A percentile compares a stretch with the other conserved stretches of the same genome.
Conservation (phyloP, 495 filamentous ascomycete genomes). For the Rusavskia elegans region DNA sequence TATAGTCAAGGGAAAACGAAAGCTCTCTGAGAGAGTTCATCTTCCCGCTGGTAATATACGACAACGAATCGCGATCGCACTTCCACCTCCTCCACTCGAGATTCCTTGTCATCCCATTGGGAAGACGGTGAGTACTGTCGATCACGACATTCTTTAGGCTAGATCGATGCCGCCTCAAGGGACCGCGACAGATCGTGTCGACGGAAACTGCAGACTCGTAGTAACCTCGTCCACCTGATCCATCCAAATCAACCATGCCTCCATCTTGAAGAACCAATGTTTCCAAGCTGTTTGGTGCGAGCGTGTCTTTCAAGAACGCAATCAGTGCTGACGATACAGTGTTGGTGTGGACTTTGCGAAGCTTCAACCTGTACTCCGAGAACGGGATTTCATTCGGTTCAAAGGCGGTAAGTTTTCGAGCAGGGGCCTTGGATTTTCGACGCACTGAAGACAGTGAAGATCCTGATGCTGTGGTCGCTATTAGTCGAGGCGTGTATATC, state of each 20-base stretch:
- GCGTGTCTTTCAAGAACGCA: slow-evolving; percentile 66
- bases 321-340: slow-evolving; percentile 63
- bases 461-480: slow-evolving; percentile 1
- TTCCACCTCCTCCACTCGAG: slow-evolving; percentile 56
- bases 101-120: slow-evolving; percentile 2
- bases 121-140: slow-evolving; percentile 39
- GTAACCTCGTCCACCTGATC: slow-evolving; percentile 2
- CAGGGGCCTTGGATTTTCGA: background rate
- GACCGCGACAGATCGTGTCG: slow-evolving; percentile 58
- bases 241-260: slow-evolving; percentile 9
- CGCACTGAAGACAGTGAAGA: slow-evolving; percentile 12
- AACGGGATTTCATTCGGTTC: background rate
- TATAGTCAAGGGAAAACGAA: slow-evolving; percentile 60
- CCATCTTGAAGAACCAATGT: slow-evolving; percentile 73
- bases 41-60: slow-evolving; percentile 66
- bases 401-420: background rate
- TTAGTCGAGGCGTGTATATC: slow-evolving; percentile 45
- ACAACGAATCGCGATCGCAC: slow-evolving; percentile 54
- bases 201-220: slow-evolving; percentile 46
- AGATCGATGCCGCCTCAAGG: slow-evolving; percentile 52
- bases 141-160: slow-evolving; percentile 68
- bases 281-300: slow-evolving; percentile 75
- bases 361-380: slow-evolving; percentile 48
- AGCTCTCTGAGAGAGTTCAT: slow-evolving; percentile 67
- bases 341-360: slow-evolving; percentile 76